These are phyloP conservation scores for Microcos paniculata DNA, from an alignment of 345 rosid genomes.

Conservation along the genomic window DNA sequence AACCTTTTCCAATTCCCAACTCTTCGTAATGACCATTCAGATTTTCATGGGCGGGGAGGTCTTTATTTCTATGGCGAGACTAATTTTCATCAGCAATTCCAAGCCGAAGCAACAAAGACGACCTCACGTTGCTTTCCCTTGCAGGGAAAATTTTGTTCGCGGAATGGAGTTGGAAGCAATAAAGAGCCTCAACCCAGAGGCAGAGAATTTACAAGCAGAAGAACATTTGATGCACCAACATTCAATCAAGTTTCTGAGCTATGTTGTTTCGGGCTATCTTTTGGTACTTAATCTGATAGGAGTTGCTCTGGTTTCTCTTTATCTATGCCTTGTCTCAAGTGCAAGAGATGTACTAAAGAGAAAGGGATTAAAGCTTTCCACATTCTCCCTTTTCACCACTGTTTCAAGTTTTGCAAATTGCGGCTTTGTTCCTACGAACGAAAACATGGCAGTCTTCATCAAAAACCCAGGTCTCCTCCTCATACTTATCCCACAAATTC, in stretches of 20 bases:
- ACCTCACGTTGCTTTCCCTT: not conserved
- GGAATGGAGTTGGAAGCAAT: not conserved
- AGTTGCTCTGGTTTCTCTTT: constrained; percentile 19
- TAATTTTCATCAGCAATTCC: constrained; percentile 11
- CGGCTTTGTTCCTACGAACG: constrained; percentile 59
- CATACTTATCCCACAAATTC: constrained; percentile 38
- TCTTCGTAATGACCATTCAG: constrained; percentile 43
- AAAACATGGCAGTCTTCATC: constrained; percentile 48
- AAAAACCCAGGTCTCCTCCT: constrained; percentile 39
- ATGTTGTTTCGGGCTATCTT: constrained; percentile 35
- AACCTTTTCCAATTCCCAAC: constrained; percentile 53
- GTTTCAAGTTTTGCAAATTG: constrained; percentile 47
- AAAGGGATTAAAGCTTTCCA: constrained; percentile 29
- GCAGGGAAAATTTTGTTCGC: not conserved
- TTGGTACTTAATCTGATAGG: constrained; percentile 28
- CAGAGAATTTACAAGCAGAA: not conserved
- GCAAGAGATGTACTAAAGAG: constrained; percentile 29
- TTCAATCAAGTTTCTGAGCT: constrained; percentile 21
- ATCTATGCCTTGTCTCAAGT: constrained; percentile 21
- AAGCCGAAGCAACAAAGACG: not conserved
- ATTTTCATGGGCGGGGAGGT: constrained; percentile 54
- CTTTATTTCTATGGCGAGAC: constrained; percentile 46
- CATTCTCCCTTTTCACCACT: constrained; percentile 42
- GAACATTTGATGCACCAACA: not conserved
- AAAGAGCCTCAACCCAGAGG: not conserved